Percentiles rank a stretch among this genome's conserved stretches.
phyloP scores from a whole-genome alignment of 805 yeast genomes.

The Pichia kluyveri region DNA sequence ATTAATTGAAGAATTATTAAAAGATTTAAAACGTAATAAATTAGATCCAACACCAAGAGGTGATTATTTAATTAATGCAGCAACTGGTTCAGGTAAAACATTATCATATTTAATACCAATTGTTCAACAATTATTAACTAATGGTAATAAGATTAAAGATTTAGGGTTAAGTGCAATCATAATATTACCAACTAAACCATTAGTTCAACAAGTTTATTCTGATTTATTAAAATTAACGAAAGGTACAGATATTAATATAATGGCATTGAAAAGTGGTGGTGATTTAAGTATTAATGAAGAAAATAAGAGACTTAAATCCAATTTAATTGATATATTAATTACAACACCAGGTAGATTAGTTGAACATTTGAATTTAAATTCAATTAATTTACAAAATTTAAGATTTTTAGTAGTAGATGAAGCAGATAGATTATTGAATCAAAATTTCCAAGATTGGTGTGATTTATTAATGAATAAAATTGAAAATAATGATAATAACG shows the following conservation, averaged over 20 bases:
- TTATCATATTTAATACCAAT: conserved; percentile 82
- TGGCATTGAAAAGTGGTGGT: conserved; percentile 44
- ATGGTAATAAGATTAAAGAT: conserved; percentile 1
- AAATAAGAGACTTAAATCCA: conserved; percentile 34
- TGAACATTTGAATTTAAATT: conserved; percentile 53
- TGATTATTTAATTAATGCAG: conserved; percentile 82
- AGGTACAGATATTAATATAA: conserved; percentile 60
- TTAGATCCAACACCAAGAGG: conserved; percentile 50
- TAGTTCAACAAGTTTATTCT: conserved; percentile 70
- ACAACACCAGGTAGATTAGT: conserved; percentile 77
- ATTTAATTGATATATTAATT: conserved; percentile 55
- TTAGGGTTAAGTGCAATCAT: conserved; percentile 70
- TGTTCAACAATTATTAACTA: conserved; percentile 38
- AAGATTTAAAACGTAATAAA: conserved; percentile 31
- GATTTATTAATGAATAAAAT: conserved; percentile 37
- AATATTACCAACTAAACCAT: conserved; percentile 83
- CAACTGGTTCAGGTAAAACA: conserved; percentile 96
- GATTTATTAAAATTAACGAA: conserved; percentile 51
- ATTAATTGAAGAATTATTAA: conserved; percentile 46
- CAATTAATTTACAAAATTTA: conserved; percentile 38
- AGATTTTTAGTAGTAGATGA: conserved; percentile 68
- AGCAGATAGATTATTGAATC: conserved; percentile 76
- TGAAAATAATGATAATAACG: conserved; percentile 24
- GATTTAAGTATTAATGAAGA: conserved; percentile 53
- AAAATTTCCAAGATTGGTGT: conserved; percentile 92